These are phyloP conservation scores for Hericium coralloides DNA, from an alignment of 768 basidiomycete genomes.

Conservation along the genomic window DNA sequence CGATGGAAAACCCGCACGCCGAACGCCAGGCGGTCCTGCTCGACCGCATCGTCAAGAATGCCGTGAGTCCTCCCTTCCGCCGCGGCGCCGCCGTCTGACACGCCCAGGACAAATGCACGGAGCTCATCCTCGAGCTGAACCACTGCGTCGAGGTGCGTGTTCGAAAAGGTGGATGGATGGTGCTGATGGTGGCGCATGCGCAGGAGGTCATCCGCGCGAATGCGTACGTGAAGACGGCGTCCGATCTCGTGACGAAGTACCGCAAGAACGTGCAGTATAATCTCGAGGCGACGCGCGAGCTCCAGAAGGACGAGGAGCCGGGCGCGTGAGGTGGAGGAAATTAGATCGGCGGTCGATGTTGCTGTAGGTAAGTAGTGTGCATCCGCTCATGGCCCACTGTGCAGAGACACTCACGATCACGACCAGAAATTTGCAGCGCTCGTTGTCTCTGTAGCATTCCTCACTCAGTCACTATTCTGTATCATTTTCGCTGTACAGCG, in stretches of 20 bases:
- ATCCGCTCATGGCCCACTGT: neutral
- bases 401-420: too few relatives aligned
- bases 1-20: constrained; percentile 93
- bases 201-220: constrained; percentile 80
- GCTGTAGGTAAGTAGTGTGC: neutral
- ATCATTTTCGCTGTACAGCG: too few relatives aligned
- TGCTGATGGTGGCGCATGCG: neutral
- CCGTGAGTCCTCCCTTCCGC: constrained; percentile 32
- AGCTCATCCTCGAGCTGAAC: constrained; percentile 83
- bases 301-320: neutral
- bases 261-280: constrained; percentile 92
- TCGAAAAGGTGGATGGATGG: neutral
- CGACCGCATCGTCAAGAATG: constrained; percentile 85
- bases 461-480: too few relatives aligned
- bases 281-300: constrained; percentile 56
- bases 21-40: constrained; percentile 87
- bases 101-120: constrained; percentile 81
- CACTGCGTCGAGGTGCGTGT: constrained; percentile 69
- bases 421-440: too few relatives aligned
- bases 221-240: constrained; percentile 66
- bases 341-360: neutral
- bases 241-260: constrained; percentile 81
- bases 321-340: neutral
- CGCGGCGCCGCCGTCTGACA: neutral
- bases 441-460: too few relatives aligned